Evolutionary conservation across 2,329 filamentous ascomycete genomes (phyloP), one percentile per base, ranked within the genome.

Genomic region (Teratosphaeriaceae sp.): DNA sequence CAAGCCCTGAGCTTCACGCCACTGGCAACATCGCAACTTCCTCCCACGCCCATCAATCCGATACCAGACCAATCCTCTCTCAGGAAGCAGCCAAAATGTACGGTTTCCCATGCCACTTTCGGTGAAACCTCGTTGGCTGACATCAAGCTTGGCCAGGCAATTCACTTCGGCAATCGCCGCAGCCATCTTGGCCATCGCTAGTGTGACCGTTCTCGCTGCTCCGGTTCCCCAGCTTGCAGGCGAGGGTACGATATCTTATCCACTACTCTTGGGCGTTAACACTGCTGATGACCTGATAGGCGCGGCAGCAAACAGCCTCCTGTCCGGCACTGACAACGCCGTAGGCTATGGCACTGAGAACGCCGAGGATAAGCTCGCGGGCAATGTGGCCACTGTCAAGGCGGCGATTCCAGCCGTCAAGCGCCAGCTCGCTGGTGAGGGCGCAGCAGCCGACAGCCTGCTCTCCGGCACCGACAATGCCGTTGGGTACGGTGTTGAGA

Each of bases 201-300:
- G 36, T n/a, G 21, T 31, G 20, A 29, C 24, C 9, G 29, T 46
- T 5, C 16, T 52, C 18, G 47, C 50, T 31, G 46, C 47, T 15
- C 47, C 51, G 12, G 19, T 52, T 22, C 42, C 48, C 20, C 37
- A 49, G 27, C 52, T 55, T 13, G 52, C 52, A 20, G 53, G 55
- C 18, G 52, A 53, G 16, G 53, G 53, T 5, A 45, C 48, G 8
- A 50, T 48, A 18, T 52, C 46, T 24, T 35, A 51, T 31, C 53
- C 45, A n/a, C 35, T 54, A 31, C 44, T 53, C 23, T 45, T 43
- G 7, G 26, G 26, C 8, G 48, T 29, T 48, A 52, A 29, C 53
- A n/a, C 56, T 13, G 53, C 52, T 18, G 53, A 53, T 19, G 53
- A 54, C n/a, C n/a, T n/a, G n/a, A n/a, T n/a, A 19, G 54, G 54